Evolutionary conservation across 306 rosid genomes (phyloP), one percentile per base, ranked within the genome.

Genomic region (Prunus armeniaca): DNA sequence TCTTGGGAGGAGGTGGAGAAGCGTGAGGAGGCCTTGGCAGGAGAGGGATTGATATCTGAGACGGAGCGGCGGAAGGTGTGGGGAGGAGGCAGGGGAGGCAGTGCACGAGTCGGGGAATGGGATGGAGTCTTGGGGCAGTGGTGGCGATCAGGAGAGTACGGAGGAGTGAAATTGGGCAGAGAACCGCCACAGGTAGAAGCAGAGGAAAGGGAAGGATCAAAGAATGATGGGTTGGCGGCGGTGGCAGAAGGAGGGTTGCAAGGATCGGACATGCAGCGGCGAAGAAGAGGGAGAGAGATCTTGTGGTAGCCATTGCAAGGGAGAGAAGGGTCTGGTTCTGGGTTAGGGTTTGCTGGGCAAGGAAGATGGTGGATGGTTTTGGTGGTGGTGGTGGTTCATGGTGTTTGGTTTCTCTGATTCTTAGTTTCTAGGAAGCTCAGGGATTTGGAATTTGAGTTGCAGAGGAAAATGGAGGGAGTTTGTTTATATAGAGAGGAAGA

Each of bases 221-320:
- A 38, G 43, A 38, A 60, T 60, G 65, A 7, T 2, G 13, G 9
- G 46, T 17, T 3, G 34, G 45, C 0, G 49, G 20, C 18, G 75
- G 75, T 12, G 30, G 15, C 32, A 10, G 80, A 56, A 7, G 83
- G 69, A 41, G 79, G 55, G 24, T 74, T 24, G 77, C 11, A 70
- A 2, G 80, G 84, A 50, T 76, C 82, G 14, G 87, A 83, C 32
- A 52, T 47, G 72, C 75, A 62, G 65, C 78, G 78, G 74, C 81
- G 83, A 51, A 83, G 81, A 19, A 61, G 18, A 7, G 78, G 24
- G 52, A 60, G 67, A 2, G 67, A 28, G 34, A 67, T 50, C 30
- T 60, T 52, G 60, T 41, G 32, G 62, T 61, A 41, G 71, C 71
- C 82, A 38, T 1, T 7, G 73, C 63, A 56, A 38, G 72, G 56